phyloP scores from a whole-genome alignment of 2,329 filamentous ascomycete species.

The Lecanosticta acicola region DNA sequence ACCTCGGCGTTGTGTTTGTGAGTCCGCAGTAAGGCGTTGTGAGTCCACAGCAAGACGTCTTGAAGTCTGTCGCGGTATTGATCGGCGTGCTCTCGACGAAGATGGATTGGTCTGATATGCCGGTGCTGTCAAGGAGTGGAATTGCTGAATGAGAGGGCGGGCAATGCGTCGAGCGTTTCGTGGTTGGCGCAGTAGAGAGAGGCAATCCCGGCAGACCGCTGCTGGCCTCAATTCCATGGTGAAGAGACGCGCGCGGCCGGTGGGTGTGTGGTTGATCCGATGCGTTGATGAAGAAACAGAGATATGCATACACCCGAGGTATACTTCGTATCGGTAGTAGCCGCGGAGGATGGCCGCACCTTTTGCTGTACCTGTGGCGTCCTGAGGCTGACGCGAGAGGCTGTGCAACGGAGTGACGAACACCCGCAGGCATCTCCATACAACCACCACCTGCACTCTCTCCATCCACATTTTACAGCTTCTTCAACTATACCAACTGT shows the following conservation, averaged over 20 bases:
- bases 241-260: too few species aligned
- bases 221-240: slow-evolving; percentile 19
- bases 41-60: too few species aligned
- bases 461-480: not conserved
- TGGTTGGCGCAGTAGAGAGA: slow-evolving; percentile 10
- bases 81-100: too few species aligned
- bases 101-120: too few species aligned
- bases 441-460: not conserved
- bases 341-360: not conserved
- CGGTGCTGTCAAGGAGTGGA: too few species aligned
- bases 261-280: not conserved
- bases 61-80: too few species aligned
- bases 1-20: not conserved
- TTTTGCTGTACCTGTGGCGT: too few species aligned
- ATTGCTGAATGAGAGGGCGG: not conserved
- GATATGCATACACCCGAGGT: too few species aligned
- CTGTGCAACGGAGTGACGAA: not conserved
- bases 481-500: too few species aligned
- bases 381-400: not conserved
- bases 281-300: too few species aligned
- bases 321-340: too few species aligned
- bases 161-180: not conserved
- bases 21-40: too few species aligned
- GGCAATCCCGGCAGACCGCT: slow-evolving; percentile 16
- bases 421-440: not conserved